These are phyloP conservation scores for Coemansia sp. DNA, from an alignment of 192 early-diverging fungal genomes.

Conservation along the genomic window DNA sequence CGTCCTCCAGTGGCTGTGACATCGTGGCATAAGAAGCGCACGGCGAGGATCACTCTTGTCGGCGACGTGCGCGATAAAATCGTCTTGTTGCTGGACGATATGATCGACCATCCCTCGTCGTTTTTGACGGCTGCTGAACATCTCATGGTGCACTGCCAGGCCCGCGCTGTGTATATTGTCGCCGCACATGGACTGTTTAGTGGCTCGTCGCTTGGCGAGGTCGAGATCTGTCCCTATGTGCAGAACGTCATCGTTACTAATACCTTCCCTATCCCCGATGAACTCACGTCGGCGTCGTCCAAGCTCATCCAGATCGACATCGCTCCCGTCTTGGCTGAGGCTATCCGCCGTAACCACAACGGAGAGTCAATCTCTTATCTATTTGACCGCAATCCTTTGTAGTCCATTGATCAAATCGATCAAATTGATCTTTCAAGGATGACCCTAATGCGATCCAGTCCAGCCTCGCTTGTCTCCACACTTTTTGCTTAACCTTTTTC, in stretches of 20 bases:
- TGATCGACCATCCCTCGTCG: slow-evolving; percentile 89
- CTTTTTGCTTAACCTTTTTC: too few species aligned
- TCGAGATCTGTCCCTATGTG: slow-evolving; percentile 80
- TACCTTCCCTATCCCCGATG: slow-evolving; percentile 79
- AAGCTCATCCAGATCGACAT: slow-evolving; percentile 91
- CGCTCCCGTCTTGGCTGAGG: slow-evolving; percentile 89
- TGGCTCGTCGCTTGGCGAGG: slow-evolving; percentile 81
- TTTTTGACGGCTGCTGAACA: slow-evolving; percentile 92
- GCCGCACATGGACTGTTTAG: slow-evolving; percentile 96
- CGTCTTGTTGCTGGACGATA: slow-evolving; percentile 95
- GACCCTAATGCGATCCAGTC: background rate
- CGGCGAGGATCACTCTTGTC: slow-evolving; percentile 81
- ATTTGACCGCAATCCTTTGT: slow-evolving; percentile 64
- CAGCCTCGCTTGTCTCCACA: background rate
- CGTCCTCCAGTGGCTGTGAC: slow-evolving; percentile 55
- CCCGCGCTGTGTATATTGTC: slow-evolving; percentile 84
- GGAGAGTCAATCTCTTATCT: slow-evolving; percentile 93
- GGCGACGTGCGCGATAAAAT: slow-evolving; percentile 88
- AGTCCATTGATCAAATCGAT: background rate
- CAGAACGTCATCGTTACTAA: slow-evolving; percentile 89
- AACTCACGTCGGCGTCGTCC: slow-evolving; percentile 68
- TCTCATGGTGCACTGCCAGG: slow-evolving; percentile 81
- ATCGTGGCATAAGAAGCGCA: slow-evolving; percentile 61
- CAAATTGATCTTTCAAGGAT: background rate
- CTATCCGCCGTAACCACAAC: slow-evolving; percentile 91